Evolutionary conservation across 2,329 filamentous ascomycete genomes (phyloP).

Genomic region (Sporothrix phasma): DNA sequence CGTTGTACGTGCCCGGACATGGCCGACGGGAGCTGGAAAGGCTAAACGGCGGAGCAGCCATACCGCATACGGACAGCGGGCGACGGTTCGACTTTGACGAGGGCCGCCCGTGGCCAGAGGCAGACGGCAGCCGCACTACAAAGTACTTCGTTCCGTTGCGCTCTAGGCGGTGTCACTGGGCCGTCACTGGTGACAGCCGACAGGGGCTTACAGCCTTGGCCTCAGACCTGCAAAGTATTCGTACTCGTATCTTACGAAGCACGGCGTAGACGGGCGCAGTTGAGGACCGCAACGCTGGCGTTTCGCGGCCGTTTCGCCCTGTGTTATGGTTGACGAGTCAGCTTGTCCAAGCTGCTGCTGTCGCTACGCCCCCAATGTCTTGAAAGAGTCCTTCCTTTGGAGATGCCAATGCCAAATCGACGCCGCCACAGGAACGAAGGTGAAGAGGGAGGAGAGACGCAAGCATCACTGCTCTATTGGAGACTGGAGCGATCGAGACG

Average conservation of each 20-base stretch:
- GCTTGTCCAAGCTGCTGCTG: neutral
- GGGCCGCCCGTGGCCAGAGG: no score
- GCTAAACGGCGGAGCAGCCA: neutral
- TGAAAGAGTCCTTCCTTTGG: no score
- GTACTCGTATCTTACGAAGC: no score
- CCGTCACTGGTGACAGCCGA: neutral
- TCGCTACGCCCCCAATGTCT: no score
- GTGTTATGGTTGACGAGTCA: neutral
- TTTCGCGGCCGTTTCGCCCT: neutral
- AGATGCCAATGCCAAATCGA: neutral
- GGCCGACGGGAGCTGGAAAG: neutral
- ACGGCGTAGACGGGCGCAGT: neutral
- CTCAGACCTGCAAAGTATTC: no score
- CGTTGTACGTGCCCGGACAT: constrained; percentile 4
- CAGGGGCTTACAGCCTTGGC: neutral
- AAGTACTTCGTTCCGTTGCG: no score
- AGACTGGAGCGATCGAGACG: neutral
- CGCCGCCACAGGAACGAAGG: neutral
- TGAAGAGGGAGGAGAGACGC: neutral
- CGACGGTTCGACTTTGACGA: neutral
- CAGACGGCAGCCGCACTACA: neutral
- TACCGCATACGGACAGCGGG: neutral
- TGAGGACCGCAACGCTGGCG: neutral
- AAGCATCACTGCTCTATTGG: neutral
- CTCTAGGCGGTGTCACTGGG: neutral